Evolutionary conservation across 1,284 basidiomycete genomes (phyloP).

Genomic region (Ustilago loliicola): DNA sequence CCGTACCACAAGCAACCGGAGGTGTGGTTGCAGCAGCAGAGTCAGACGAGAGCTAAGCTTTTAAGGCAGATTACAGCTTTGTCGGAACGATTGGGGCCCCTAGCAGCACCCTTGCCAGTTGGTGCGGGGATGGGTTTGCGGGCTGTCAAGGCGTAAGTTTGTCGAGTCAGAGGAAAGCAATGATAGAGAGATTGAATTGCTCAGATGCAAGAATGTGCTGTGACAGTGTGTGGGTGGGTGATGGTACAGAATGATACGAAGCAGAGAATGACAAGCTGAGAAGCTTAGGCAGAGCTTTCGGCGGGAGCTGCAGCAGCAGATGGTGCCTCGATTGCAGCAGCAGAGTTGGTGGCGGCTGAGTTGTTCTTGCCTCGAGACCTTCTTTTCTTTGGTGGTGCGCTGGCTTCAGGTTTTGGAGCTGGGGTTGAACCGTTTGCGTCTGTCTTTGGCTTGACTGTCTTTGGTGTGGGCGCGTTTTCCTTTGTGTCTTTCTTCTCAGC

Average conservation of each 20-base stretch:
- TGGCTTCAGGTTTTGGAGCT: not conserved
- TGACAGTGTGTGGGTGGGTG: too few relatives aligned
- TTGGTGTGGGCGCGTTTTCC: not conserved
- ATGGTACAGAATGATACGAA: conserved; percentile 6
- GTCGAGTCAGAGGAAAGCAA: not conserved
- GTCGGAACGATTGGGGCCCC: conserved; percentile 17
- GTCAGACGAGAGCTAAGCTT: conserved; percentile 17
- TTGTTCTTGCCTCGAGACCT: conserved; percentile 6
- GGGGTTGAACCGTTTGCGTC: not conserved
- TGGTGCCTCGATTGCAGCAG: not conserved
- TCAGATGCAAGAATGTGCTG: conserved; percentile 1
- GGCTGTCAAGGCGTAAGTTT: conserved; percentile 10
- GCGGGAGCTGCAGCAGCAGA: conserved; percentile 3
- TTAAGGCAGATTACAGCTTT: conserved; percentile 21
- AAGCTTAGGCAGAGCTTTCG: conserved; percentile 15
- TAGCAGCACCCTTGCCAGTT: not conserved
- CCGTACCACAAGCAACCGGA: conserved; percentile 45
- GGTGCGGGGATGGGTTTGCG: not conserved
- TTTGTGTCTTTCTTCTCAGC: not conserved
- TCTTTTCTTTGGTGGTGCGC: conserved; percentile 5
- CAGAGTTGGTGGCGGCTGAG: not conserved
- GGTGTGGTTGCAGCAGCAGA: conserved; percentile 33
- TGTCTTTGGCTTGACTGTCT: not conserved
- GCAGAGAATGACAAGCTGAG: not conserved
- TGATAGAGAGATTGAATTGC: conserved; percentile 5